Evolutionary conservation across 192 early-diverging fungal genomes (phyloP), one percentile per base, ranked within the genome.

Genomic region (Linnemannia zychae): DNA sequence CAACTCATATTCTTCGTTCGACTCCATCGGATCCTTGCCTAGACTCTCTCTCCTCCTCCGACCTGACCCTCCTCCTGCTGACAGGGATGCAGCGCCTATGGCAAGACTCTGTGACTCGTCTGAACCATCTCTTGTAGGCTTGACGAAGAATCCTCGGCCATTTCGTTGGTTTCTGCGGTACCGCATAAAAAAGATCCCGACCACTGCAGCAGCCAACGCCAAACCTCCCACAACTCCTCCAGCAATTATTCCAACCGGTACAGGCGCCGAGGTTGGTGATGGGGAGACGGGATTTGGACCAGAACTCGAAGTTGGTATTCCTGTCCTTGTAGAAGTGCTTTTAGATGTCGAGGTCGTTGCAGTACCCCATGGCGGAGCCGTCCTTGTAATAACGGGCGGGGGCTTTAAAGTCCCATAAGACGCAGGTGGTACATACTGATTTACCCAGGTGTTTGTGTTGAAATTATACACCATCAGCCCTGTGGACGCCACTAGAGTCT

Each of bases 221-320:
- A 85, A 1, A 12, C 74, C 77, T 47, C 72, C 74, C 31, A 79
- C 74, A 0, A 76, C 74, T 20, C 83, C 83, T 52, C 69, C 83
- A 15, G 74, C 74, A 72, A 85, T 76, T 4, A 49, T 63, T n/a
- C 74, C 74, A 24, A 66, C 69, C 22, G 4, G 38, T 24, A 34
- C 67, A 37, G 16, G 33, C 0, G 7, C 28, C 22, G 67, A 36
- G 2, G 57, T 60, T 9, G 57, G 7, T 11, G 24, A 28, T 9
- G 28, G 57, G 7, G 3, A n/a, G 52, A n/a, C n/a, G 52, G 2
- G 7, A 7, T 60, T 11, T 11, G 57, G 24, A 12, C 13, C 24
- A 1, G 20, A 4, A 7, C 13, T 24, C 7, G 20, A 4, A 7
- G 22, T 22, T 18, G 22, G 52, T 6, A 44, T 9, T 44, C 40